Percentiles rank a stretch among this genome's conserved stretches.
Evolutionary conservation across 345 rosid genomes (phyloP).

Genomic region (Dimocarpus longan): DNA sequence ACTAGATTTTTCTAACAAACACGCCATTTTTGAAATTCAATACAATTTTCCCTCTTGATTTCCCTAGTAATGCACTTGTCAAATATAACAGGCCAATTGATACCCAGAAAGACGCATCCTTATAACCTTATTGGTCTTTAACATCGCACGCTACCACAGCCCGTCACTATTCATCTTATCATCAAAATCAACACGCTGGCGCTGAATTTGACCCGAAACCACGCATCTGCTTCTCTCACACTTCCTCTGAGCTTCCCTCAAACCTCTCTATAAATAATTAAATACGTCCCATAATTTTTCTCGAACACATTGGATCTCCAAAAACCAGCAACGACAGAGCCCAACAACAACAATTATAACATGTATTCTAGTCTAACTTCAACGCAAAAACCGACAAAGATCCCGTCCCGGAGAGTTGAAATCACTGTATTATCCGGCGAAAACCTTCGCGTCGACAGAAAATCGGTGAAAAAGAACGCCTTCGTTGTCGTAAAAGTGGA

Average conservation of each 20-base stretch:
- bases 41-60: neutral
- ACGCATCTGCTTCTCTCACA: constrained; percentile 20
- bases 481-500: constrained; percentile 36
- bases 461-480: constrained; percentile 45
- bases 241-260: constrained; percentile 20
- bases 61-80: neutral
- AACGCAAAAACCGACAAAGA: neutral
- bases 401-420: constrained; percentile 38
- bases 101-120: no score
- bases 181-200: neutral
- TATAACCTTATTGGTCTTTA: neutral
- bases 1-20: neutral
- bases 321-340: neutral
- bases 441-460: constrained; percentile 45
- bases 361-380: neutral
- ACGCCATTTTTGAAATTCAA: constrained; percentile 7
- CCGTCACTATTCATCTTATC: neutral
- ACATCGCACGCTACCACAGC: neutral
- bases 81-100: neutral
- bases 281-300: neutral
- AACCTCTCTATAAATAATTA: neutral
- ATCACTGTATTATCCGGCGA: constrained; percentile 61
- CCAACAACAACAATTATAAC: neutral
- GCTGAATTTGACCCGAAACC: constrained; percentile 10
- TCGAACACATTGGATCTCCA: neutral